Percentiles rank a stretch among this genome's conserved stretches.
Conservation (phyloP, 2,329 filamentous ascomycete genomes). For the Penicillium sp. region DNA sequence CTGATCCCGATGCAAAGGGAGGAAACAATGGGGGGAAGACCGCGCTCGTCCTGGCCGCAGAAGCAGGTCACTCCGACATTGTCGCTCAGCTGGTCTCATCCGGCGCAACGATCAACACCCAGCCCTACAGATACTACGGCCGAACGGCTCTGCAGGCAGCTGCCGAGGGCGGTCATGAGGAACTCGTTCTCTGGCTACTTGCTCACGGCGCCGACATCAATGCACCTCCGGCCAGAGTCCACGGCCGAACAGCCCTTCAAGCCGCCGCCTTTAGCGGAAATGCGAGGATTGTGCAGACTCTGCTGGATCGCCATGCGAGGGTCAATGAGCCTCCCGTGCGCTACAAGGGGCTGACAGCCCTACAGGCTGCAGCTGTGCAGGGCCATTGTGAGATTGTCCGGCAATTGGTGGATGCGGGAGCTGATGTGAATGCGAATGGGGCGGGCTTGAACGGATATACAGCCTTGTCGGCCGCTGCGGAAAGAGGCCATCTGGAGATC, state of each 20-base stretch:
- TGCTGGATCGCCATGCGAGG: not conserved
- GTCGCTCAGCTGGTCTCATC: not conserved
- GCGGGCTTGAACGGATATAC: slow-evolving; percentile 2
- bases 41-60: not conserved
- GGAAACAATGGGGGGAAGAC: slow-evolving; percentile 1
- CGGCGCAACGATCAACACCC: not conserved
- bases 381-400: not conserved
- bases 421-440: slow-evolving; percentile 1
- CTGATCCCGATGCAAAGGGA: not conserved
- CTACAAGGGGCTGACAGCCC: not conserved
- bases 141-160: not conserved
- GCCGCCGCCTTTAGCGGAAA: slow-evolving; percentile 1
- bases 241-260: slow-evolving; percentile 1
- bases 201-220: not conserved
- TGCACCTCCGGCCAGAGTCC: not conserved
- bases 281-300: not conserved
- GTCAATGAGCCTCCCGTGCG: not conserved
- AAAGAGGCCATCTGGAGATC: slow-evolving; percentile 1
- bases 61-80: not conserved
- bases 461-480: slow-evolving; percentile 1
- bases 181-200: not conserved
- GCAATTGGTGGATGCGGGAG: not conserved
- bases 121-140: not conserved
- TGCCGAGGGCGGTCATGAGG: not conserved
- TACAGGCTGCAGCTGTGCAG: not conserved